Evolutionary conservation across 306 rosid species (phyloP).

Genomic region (Myrica gale): DNA sequence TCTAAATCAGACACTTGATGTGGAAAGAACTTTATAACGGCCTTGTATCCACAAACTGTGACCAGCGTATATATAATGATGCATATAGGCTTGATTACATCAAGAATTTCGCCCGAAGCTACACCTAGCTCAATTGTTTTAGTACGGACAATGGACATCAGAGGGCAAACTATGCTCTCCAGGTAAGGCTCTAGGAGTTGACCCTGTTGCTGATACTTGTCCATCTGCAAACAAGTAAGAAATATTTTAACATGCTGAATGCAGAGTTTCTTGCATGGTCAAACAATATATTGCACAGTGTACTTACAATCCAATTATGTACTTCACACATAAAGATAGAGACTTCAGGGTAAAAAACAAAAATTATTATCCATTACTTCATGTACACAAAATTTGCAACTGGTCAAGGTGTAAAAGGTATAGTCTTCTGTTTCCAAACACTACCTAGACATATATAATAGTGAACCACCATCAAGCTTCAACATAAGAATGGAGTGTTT

Average conservation of each 20-base stretch:
- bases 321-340: not conserved
- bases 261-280: not conserved
- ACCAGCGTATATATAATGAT: conserved; percentile 68
- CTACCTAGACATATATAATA: not conserved
- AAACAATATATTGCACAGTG: not conserved
- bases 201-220: conserved; percentile 95
- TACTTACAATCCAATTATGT: not conserved
- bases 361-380: too few species aligned
- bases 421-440: not conserved
- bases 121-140: conserved; percentile 64
- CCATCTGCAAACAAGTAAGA: conserved; percentile 60
- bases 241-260: not conserved
- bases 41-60: conserved; percentile 86
- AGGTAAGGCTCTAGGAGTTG: conserved; percentile 89
- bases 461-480: not conserved
- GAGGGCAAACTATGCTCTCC: conserved; percentile 80
- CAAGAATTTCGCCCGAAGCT: conserved; percentile 54
- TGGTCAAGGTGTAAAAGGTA: not conserved
- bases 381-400: not conserved
- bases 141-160: conserved; percentile 70
- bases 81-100: conserved; percentile 80
- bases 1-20: conserved; percentile 98
- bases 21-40: conserved; percentile 82
- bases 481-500: not conserved
- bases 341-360: not conserved